phyloP scores from a whole-genome alignment of 495 filamentous ascomycete genomes.

The Trichoderma reesei region DNA sequence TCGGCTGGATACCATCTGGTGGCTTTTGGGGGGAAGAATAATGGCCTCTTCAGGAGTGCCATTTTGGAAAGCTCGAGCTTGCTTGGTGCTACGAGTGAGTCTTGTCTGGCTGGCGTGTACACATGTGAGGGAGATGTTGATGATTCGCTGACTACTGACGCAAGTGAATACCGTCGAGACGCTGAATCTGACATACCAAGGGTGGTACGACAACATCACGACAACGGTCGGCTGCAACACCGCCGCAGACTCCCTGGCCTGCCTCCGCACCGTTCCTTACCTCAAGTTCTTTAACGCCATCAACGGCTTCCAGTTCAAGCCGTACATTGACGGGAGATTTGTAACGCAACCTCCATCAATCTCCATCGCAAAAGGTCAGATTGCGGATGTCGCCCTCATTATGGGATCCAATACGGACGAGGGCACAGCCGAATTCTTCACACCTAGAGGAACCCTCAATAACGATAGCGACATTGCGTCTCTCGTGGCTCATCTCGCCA shows the following conservation, averaged over 20 bases:
- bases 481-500: slow-evolving; percentile 1
- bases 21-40: slow-evolving; percentile 19
- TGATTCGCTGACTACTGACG: background rate
- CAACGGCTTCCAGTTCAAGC: background rate
- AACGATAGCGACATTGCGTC: background rate
- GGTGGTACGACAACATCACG: slow-evolving; percentile 2
- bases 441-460: background rate
- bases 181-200: slow-evolving; percentile 7
- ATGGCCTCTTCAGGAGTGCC: slow-evolving; percentile 34
- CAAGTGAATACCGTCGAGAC: slow-evolving; percentile 11
- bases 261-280: slow-evolving; percentile 1
- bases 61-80: slow-evolving; percentile 26
- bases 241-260: background rate
- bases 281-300: background rate
- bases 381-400: slow-evolving; percentile 1
- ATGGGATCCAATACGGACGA: slow-evolving; percentile 2
- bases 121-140: background rate
- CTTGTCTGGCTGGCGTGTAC: background rate
- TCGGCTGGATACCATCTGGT: slow-evolving; percentile 27
- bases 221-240: background rate
- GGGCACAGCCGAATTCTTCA: slow-evolving; percentile 1
- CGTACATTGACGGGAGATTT: background rate
- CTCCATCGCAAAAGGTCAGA: background rate
- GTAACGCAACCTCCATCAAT: background rate
- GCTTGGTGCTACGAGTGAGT: slow-evolving; percentile 10